These are phyloP conservation scores for Phytophthora uliginosa DNA, from an alignment of 352 stramenopile genomes.

Conservation along the genomic window DNA sequence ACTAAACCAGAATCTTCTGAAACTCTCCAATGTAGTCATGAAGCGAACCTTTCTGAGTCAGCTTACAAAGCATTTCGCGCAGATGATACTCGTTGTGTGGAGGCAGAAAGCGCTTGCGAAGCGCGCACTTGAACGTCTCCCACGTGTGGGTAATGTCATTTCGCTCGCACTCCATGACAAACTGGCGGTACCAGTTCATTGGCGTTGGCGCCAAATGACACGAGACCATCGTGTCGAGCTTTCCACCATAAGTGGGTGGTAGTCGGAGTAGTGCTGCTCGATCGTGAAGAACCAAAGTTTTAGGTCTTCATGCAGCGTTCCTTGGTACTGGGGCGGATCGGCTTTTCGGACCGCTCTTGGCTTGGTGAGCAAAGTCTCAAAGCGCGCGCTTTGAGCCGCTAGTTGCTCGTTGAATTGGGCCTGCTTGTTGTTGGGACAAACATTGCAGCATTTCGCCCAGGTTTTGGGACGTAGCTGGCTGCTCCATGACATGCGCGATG, in stretches of 20 bases:
- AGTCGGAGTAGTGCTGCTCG: conserved; percentile 12
- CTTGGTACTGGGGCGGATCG: not conserved
- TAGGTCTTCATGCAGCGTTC: not conserved
- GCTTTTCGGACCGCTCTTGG: not conserved
- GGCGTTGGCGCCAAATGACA: conserved; percentile 8
- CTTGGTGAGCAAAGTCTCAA: no score
- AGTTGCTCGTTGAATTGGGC: no score
- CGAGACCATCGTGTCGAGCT: conserved; percentile 9
- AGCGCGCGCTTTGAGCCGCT: no score
- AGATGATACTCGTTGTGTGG: conserved; percentile 4
- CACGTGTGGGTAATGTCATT: conserved; percentile 4
- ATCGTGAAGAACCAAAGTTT: conserved; percentile 10
- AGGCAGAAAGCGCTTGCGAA: conserved; percentile 1
- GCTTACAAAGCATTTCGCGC: conserved; percentile 5
- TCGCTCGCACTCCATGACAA: not conserved
- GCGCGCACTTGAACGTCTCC: conserved; percentile 2
- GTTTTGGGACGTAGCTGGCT: no score
- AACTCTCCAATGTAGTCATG: conserved; percentile 6
- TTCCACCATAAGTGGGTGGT: conserved; percentile 2
- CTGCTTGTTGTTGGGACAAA: no score
- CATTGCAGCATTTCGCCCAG: no score
- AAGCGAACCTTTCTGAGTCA: conserved; percentile 1
- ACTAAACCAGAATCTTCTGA: conserved; percentile 4
- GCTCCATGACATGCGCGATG: no score
- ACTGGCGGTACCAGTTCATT: conserved; percentile 18